phyloP scores from a whole-genome alignment of 768 basidiomycete species.

The Chalciporus pseudorubinellus region DNA sequence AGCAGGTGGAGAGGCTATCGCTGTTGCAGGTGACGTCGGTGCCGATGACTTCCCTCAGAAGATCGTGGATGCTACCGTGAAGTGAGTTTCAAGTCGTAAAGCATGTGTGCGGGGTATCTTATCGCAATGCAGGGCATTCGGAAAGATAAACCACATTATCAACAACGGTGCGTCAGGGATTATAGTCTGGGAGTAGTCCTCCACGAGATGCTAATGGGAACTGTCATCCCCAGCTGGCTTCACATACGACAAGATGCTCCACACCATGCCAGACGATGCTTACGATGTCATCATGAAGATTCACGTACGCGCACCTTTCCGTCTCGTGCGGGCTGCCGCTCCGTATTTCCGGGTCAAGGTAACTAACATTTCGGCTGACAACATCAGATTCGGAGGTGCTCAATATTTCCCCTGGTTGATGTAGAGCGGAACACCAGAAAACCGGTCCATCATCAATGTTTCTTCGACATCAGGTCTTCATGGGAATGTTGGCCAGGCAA shows the following conservation, averaged over 20 bases:
- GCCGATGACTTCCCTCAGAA: slow-evolving; percentile 81
- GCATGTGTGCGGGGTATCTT: background rate
- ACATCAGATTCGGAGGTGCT: background rate
- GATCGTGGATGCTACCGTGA: slow-evolving; percentile 71
- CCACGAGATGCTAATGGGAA: background rate
- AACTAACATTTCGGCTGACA: background rate
- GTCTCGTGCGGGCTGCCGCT: slow-evolving; percentile 79
- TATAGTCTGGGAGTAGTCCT: background rate
- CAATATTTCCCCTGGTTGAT: background rate
- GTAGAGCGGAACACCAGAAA: slow-evolving; percentile 56
- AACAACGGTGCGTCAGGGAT: slow-evolving; percentile 59
- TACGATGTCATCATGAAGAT: slow-evolving; percentile 82
- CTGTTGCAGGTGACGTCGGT: slow-evolving; percentile 75
- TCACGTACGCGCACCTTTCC: slow-evolving; percentile 84
- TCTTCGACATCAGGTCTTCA: slow-evolving; percentile 82
- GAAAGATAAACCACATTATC: slow-evolving; percentile 83
- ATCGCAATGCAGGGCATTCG: slow-evolving; percentile 56
- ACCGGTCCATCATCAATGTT: slow-evolving; percentile 77
- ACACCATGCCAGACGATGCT: slow-evolving; percentile 79
- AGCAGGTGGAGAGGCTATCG: slow-evolving; percentile 70
- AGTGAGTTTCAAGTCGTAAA: slow-evolving; percentile 44
- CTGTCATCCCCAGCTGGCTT: slow-evolving; percentile 51
- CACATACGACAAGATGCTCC: slow-evolving; percentile 85
- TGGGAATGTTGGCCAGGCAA: slow-evolving; percentile 83
- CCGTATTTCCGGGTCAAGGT: slow-evolving; percentile 82